Percentiles rank a stretch among this genome's conserved stretches.
These are phyloP conservation scores for Scytalidium sp. DNA, from an alignment of 2,329 filamentous ascomycete genomes.

Conservation along the genomic window DNA sequence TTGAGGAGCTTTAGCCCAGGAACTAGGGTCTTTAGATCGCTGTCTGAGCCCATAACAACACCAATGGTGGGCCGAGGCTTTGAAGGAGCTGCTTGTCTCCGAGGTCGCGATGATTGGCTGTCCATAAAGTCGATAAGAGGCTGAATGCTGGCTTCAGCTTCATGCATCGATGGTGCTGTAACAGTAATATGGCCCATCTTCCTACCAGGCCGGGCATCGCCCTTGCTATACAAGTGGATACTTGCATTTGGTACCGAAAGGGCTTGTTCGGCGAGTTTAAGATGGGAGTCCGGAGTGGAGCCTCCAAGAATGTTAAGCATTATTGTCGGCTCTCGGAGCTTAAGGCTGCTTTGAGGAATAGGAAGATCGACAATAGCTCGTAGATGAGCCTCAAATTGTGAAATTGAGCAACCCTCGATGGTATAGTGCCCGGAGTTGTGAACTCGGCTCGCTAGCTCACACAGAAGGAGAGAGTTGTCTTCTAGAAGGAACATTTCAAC, in stretches of 20 bases:
- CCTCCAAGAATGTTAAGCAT: slow-evolving; percentile 83
- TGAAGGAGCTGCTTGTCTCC: neutral
- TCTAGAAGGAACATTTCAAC: slow-evolving; percentile 91
- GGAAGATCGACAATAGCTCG: slow-evolving; percentile 68
- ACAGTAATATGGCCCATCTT: slow-evolving; percentile 96
- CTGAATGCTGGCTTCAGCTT: slow-evolving; percentile 65
- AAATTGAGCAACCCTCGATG: slow-evolving; percentile 85
- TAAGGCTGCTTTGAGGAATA: slow-evolving; percentile 36
- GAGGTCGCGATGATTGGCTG: slow-evolving; percentile 11
- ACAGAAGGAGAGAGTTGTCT: slow-evolving; percentile 62
- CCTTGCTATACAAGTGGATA: slow-evolving; percentile 89
- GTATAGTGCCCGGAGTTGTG: slow-evolving; percentile 96
- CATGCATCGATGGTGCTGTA: slow-evolving; percentile 63
- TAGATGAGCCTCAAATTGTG: slow-evolving; percentile 83
- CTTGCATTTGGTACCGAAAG: slow-evolving; percentile 55
- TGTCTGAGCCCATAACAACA: slow-evolving; percentile 78
- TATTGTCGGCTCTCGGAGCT: slow-evolving; percentile 60
- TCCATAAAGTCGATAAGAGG: slow-evolving; percentile 67
- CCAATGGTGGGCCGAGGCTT: slow-evolving; percentile 56
- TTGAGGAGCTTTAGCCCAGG: slow-evolving; percentile 46
- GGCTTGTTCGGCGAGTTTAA: slow-evolving; percentile 49
- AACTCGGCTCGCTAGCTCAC: slow-evolving; percentile 74
- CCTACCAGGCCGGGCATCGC: slow-evolving; percentile 73
- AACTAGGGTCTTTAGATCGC: slow-evolving; percentile 71
- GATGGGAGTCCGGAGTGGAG: slow-evolving; percentile 60